Conservation (phyloP, 139 green algal genomes). For the Trebouxia sp. region DNA sequence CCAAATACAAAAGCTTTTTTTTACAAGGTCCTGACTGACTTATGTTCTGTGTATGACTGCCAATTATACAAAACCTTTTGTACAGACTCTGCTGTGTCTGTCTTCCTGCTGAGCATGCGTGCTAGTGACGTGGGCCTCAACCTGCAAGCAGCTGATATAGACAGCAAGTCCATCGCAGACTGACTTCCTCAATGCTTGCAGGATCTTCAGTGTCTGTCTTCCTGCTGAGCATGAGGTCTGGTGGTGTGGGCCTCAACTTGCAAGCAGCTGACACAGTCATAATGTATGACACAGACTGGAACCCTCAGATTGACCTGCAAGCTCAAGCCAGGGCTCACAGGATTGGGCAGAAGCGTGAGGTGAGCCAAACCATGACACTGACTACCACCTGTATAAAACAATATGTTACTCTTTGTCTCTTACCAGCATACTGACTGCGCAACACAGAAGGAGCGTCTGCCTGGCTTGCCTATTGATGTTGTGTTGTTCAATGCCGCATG, state of each 20-base stretch:
- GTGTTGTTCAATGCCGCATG: not conserved
- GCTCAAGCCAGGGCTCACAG: constrained; percentile 93
- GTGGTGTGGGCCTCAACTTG: constrained; percentile 89
- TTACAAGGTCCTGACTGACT: no score
- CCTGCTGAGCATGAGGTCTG: constrained; percentile 73
- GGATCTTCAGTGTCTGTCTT: constrained; percentile 66
- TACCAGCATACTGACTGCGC: not conserved
- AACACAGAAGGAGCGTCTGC: no score
- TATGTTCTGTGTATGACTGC: no score
- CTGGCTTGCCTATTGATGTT: no score
- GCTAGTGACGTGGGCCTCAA: constrained; percentile 87
- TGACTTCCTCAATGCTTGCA: no score
- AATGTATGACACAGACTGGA: constrained; percentile 71
- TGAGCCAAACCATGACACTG: constrained; percentile 34
- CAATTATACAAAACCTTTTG: no score
- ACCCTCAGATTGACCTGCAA: constrained; percentile 59
- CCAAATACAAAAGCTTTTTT: no score
- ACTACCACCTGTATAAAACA: not conserved
- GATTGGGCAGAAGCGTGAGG: constrained; percentile 95
- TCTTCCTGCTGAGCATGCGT: constrained; percentile 74
- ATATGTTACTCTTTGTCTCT: not conserved
- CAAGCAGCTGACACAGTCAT: constrained; percentile 80
- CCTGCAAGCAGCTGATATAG: constrained; percentile 73
- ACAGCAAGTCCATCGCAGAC: constrained; percentile 77
- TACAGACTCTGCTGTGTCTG: constrained; percentile 51